Percentiles rank a stretch among this genome's conserved stretches.
phyloP scores from a whole-genome alignment of 2,329 filamentous ascomycete genomes.

The Fusarium verticillioides region DNA sequence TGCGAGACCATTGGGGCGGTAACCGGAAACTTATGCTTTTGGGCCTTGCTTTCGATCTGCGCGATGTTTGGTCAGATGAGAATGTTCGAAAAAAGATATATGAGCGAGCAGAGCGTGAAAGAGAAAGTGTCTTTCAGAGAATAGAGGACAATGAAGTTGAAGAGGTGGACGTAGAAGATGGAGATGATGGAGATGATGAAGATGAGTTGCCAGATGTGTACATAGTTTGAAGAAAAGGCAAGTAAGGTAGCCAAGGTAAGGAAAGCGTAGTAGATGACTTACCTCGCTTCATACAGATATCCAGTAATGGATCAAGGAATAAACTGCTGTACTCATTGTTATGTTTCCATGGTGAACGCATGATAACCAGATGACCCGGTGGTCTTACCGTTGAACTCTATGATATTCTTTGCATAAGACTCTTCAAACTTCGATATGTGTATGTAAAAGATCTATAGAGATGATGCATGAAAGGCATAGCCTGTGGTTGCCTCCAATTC shows the following conservation, averaged over 20 bases:
- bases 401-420: neutral
- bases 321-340: neutral
- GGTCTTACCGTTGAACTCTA: neutral
- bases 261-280: accelerated
- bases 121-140: neutral
- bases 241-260: neutral
- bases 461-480: neutral
- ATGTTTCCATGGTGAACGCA: neutral
- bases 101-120: neutral
- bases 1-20: accelerated
- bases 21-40: neutral
- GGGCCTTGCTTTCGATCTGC: neutral
- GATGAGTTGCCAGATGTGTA: neutral
- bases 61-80: neutral
- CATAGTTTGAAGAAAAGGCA: neutral
- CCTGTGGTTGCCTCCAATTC: neutral
- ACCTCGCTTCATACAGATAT: accelerated
- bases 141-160: neutral
- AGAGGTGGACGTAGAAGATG: too few species aligned
- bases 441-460: neutral
- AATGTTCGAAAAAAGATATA: neutral
- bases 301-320: neutral
- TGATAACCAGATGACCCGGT: neutral
- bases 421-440: neutral
- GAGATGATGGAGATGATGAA: too few species aligned